Conservation (phyloP, 345 rosid species). For the Erucastrum elatum region DNA sequence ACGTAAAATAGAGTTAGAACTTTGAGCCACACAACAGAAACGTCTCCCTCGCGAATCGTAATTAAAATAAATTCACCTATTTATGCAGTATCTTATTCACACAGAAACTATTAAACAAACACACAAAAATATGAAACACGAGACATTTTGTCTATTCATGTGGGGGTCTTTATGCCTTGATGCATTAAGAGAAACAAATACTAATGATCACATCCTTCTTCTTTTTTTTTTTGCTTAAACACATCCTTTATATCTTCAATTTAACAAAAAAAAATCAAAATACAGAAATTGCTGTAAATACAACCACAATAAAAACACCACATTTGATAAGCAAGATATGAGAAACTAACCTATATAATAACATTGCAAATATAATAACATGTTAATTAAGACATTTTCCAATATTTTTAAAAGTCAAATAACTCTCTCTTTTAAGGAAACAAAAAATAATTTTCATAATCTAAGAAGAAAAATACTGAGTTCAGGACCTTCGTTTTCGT, state of each 20-base stretch:
- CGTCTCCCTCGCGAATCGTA: neutral
- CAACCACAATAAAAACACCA: neutral
- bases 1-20: neutral
- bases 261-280: neutral
- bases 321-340: neutral
- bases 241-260: neutral
- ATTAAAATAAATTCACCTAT: neutral
- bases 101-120: too few species aligned
- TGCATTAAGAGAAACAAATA: slow-evolving; percentile 12
- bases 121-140: too few species aligned
- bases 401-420: neutral
- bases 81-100: neutral
- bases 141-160: slow-evolving; percentile 11
- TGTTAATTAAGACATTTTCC: slow-evolving; percentile 13
- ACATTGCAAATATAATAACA: slow-evolving; percentile 14
- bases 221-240: slow-evolving; percentile 3
- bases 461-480: slow-evolving; percentile 88
- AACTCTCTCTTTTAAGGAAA: neutral
- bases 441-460: slow-evolving; percentile 34
- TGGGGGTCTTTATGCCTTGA: slow-evolving; percentile 36
- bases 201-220: slow-evolving; percentile 21
- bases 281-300: neutral
- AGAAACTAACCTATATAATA: slow-evolving; percentile 23
- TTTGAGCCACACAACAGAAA: neutral
- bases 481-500: slow-evolving; percentile 85